A percentile compares a stretch with the other conserved stretches of the same genome.
Conservation (phyloP, 2,329 filamentous ascomycete genomes). For the Aspergillus latus region DNA sequence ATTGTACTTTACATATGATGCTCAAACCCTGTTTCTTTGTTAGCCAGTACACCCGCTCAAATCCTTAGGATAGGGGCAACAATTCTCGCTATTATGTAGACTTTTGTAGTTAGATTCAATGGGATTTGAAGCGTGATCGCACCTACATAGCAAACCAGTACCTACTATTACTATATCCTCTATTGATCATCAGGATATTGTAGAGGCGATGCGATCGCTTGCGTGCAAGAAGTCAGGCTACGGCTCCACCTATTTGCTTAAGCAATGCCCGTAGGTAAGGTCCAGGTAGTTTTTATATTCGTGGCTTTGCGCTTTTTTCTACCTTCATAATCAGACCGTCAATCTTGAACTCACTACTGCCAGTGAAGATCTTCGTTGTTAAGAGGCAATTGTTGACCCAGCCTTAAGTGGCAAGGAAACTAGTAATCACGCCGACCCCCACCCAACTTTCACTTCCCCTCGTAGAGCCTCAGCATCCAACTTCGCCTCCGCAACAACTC, state of each 20-base stretch:
- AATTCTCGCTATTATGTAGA: conserved; percentile 22
- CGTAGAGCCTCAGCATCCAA: conserved; percentile 2
- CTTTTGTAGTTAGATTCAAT: conserved; percentile 28
- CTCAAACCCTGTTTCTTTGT: conserved; percentile 12
- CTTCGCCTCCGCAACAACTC: not conserved
- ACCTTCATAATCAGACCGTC: not conserved
- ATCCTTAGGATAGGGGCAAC: conserved; percentile 18
- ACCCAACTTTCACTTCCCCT: conserved; percentile 4
- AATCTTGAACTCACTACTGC: not conserved
- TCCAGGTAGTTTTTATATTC: not conserved
- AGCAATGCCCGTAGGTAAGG: not conserved
- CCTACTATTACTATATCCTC: not conserved
- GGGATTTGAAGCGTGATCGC: conserved; percentile 20
- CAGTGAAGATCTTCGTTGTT: not conserved
- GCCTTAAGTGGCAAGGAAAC: conserved; percentile 9
- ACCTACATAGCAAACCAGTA: not conserved
- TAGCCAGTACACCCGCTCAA: conserved; percentile 20
- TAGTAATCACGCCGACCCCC: conserved; percentile 5
- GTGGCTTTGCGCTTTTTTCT: not conserved
- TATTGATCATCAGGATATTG: not conserved
- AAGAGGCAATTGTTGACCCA: not conserved
- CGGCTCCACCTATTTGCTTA: conserved; percentile 12
- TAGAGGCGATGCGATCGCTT: not conserved
- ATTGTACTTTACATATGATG: conserved; percentile 28
- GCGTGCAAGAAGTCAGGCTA: conserved; percentile 18